Evolutionary conservation across 129 eudicot genomes (phyloP), one percentile per base, ranked within the genome.

Genomic region (Pittosporum tobira): DNA sequence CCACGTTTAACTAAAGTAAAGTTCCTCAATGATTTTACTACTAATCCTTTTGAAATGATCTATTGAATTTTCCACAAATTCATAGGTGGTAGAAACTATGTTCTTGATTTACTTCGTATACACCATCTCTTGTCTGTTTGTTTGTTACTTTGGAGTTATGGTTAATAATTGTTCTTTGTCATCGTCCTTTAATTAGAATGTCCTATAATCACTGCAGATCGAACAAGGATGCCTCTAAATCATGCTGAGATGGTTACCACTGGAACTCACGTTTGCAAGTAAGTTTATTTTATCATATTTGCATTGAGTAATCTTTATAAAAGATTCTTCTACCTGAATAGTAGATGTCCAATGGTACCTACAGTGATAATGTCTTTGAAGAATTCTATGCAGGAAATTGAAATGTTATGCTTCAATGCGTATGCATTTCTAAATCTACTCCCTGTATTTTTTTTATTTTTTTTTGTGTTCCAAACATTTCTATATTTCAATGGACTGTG

Each of bases 261-360:
- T 56, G 76, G 64, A 66, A 85, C 94, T 5, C 73, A 70, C 65
- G n/a, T 80, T 65, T 89, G 97, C 94, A 73, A 73, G 97, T 89
- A 67, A 43, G 88, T 73, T 28, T 25, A 43, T 55, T 63, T 36
- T 37, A 36, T 40, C 22, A 30, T 55, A 31, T 27, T 8, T 12
- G 11, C 16, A 9, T 10, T 20, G 16, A 6, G 5, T n/a, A 29
- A 15, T 11, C 31, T 20, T 54, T 54, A n/a, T 16, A 28, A 2
- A 9, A 45, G 49, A 45, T 45, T n/a, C 49, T 45, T n/a, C 38
- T n/a, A 16, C 3, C 49, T 45, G 7, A n/a, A 45, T 15, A n/a
- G 7, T 1, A 16, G 11, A 9, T 16, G 20, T 16, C n/a, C 1
- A 15, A 16, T 45, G 23, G 6, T 45, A 9, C 8, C 23, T 45